A percentile compares a stretch with the other conserved stretches of the same genome.
Conservation (phyloP, 257 asterid species). For the Marsdenia floribunda region DNA sequence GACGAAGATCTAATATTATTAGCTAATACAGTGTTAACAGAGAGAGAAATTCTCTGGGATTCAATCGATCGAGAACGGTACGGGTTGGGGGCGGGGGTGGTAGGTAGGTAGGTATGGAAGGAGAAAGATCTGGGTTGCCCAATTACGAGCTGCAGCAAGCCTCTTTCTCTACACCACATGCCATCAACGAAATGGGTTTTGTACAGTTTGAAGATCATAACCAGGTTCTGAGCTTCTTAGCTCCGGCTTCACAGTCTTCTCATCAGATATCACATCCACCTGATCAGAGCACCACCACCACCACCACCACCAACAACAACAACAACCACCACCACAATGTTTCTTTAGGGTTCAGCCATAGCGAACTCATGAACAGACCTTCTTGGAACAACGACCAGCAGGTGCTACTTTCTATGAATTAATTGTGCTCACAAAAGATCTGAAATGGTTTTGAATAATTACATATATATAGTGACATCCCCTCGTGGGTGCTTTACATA, state of each 20-base stretch:
- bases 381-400: slow-evolving; percentile 77
- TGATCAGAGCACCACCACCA: slow-evolving; percentile 5
- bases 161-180: slow-evolving; percentile 29
- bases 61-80: slow-evolving; percentile 31
- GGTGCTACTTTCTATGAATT: slow-evolving; percentile 22
- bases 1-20: neutral
- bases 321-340: slow-evolving; percentile 16
- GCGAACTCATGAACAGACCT: slow-evolving; percentile 37
- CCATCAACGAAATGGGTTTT: slow-evolving; percentile 60
- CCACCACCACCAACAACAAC: slow-evolving; percentile 11
- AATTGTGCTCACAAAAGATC: neutral
- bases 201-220: slow-evolving; percentile 61
- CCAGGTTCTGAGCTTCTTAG: slow-evolving; percentile 50
- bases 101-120: slow-evolving; percentile 38
- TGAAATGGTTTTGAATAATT: neutral
- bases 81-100: neutral
- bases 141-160: slow-evolving; percentile 44
- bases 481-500: too few relatives aligned
- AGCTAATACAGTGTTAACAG: too few relatives aligned
- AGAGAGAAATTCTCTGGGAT: neutral
- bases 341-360: slow-evolving; percentile 56
- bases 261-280: slow-evolving; percentile 19
- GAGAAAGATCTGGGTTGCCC: slow-evolving; percentile 48
- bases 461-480: too few relatives aligned
- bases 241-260: slow-evolving; percentile 32